These are phyloP conservation scores for Rhododendron mucronatum DNA, from an alignment of 148 eudicot species.

Conservation along the genomic window DNA sequence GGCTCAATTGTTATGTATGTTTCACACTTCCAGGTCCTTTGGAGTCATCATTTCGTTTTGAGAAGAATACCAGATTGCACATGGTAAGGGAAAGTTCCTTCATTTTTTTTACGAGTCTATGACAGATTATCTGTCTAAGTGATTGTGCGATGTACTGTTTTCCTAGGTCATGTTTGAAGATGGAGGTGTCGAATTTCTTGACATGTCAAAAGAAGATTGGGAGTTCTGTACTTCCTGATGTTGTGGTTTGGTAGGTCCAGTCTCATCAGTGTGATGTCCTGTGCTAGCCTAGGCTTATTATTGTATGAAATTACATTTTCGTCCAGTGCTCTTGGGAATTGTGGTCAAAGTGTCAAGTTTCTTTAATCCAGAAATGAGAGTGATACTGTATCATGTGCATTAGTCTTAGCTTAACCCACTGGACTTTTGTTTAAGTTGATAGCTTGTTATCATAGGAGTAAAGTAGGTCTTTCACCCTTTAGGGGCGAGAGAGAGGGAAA, in stretches of 20 bases:
- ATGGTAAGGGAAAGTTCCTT: conserved; percentile 45
- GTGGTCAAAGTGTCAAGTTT: not conserved
- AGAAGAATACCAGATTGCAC: conserved; percentile 57
- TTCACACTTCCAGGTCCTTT: conserved; percentile 46
- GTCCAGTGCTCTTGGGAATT: not conserved
- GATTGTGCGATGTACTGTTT: not conserved
- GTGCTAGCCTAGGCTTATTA: not conserved
- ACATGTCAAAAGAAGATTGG: conserved; percentile 92
- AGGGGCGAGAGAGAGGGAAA: not conserved
- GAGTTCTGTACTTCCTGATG: conserved; percentile 50
- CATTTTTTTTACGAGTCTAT: not conserved
- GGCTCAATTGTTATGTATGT: conserved; percentile 5
- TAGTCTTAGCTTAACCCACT: not conserved
- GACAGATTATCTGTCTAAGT: not conserved
- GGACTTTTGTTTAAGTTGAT: not conserved
- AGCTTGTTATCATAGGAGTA: not conserved
- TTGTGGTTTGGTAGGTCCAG: conserved; percentile 12
- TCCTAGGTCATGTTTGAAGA: conserved; percentile 87
- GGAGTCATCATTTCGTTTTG: conserved; percentile 74
- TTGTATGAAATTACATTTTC: not conserved
- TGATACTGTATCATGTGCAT: not conserved
- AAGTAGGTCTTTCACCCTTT: not conserved
- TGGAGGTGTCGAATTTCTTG: conserved; percentile 57
- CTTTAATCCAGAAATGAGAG: not conserved
- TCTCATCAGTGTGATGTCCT: not conserved